phyloP scores from a whole-genome alignment of 108 stramenopile genomes.

The Conticribra guillardii region DNA sequence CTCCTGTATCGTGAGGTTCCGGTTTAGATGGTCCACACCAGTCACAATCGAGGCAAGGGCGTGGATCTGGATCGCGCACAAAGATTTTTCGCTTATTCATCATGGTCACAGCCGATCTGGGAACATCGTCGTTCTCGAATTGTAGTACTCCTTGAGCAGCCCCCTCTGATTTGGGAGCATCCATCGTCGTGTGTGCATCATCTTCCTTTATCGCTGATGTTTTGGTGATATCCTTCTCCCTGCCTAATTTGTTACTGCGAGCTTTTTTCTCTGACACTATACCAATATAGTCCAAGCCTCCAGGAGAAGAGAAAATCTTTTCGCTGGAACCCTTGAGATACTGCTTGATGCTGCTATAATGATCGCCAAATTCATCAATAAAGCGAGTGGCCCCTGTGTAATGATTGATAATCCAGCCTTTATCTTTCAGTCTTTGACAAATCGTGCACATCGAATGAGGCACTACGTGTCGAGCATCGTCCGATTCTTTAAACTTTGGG shows the following conservation, averaged over 20 bases:
- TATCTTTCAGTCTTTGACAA: conserved; percentile 1
- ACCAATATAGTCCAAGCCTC: not conserved
- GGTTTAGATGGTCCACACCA: conserved; percentile 14
- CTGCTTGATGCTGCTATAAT: not conserved
- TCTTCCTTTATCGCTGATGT: not conserved
- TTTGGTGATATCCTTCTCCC: not conserved
- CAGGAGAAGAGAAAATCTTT: not conserved
- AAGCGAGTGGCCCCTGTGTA: not conserved
- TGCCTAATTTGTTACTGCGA: not conserved
- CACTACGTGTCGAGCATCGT: not conserved
- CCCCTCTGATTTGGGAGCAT: not conserved
- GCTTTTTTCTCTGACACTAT: not conserved
- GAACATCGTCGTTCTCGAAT: not conserved
- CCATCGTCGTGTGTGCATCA: not conserved
- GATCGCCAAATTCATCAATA: not conserved
- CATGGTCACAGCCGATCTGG: not conserved
- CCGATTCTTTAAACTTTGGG: not conserved
- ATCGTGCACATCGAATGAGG: conserved; percentile 10
- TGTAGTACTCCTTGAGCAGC: not conserved
- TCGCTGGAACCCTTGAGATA: not conserved
- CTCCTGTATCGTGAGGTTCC: not conserved
- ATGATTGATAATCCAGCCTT: conserved; percentile 1
- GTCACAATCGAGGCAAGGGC: conserved; percentile 18
- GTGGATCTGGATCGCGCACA: conserved; percentile 15
- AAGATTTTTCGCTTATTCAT: conserved; percentile 9